Base-by-base conservation (phyloP, 140 eudicot genomes). In the Oenanthe javanica region DNA sequence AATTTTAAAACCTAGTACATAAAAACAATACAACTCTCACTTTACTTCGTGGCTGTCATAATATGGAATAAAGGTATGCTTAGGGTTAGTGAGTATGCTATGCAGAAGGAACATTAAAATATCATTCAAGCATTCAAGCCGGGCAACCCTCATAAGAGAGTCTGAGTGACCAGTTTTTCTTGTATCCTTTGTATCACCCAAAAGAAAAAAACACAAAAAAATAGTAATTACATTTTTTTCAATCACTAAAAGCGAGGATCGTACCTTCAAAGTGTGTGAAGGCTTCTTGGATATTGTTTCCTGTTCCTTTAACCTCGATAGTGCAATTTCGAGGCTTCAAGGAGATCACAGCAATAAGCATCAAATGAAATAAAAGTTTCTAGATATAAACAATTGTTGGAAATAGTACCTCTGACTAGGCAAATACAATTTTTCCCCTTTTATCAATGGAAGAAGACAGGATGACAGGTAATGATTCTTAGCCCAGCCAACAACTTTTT, bases 401-500 rank as follows among this genome's bases (percentile, higher is more conserved):
- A 51, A 31, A 54, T 69, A 77, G 36, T 51, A 96, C 99, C 99
- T 96, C 84, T 88, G 91, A 4, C 88, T 88, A 76, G 99, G 97
- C 74, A 96, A 15, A 79, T 83, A 84, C 84, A 96, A 80, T 78
- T 91, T 90, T 40, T 87, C 93, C 64, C 92, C 90, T 84, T 89
- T 91, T 8, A 89, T 72, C 6, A 84, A 87, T 69, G 99, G 99
- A 85, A 79, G 80, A 16, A 84, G 86, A 81, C 96, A 89, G 14
- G 92, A 85, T 80, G 93, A 89, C 73, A 94, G 86, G 89, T 90
- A 94, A 85, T 92, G 91, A 84, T 84, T 94, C 84, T 83, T 96
- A 54, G 99, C 98, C 99, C 98, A 96, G 75, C 99, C 99, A 86
- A 96, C 93, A 81, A 93, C 91, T 78, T 87, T 91, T 86, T 96